A percentile compares a stretch with the other conserved stretches of the same genome.
phyloP scores from a whole-genome alignment of 2,329 filamentous ascomycete species.

The Fusarium tricinctum region DNA sequence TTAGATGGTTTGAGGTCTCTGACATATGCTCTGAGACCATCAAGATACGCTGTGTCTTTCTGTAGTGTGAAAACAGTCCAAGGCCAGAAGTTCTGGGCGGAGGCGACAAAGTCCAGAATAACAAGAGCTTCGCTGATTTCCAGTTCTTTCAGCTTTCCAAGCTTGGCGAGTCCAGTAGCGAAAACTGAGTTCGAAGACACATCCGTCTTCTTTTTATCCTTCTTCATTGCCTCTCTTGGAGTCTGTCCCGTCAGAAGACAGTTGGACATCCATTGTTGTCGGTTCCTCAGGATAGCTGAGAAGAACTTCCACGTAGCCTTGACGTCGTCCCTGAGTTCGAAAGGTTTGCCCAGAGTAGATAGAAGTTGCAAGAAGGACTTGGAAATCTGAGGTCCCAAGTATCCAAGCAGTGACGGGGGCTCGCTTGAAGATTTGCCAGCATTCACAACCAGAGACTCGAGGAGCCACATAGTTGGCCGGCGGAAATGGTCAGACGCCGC shows the following conservation, averaged over 20 bases:
- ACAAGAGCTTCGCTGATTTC: slow-evolving; percentile 76
- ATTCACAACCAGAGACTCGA: slow-evolving; percentile 80
- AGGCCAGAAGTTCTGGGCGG: slow-evolving; percentile 94
- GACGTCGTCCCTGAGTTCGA: slow-evolving; percentile 74
- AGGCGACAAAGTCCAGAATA: slow-evolving; percentile 87
- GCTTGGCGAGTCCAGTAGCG: slow-evolving; percentile 76
- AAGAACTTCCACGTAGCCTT: slow-evolving; percentile 86
- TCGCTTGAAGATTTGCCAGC: slow-evolving; percentile 77
- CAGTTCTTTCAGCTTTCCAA: slow-evolving; percentile 75
- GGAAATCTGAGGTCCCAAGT: slow-evolving; percentile 84
- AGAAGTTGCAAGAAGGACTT: slow-evolving; percentile 87
- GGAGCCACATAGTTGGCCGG: slow-evolving; percentile 74
- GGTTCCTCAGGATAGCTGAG: slow-evolving; percentile 85
- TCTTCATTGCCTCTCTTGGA: slow-evolving; percentile 79
- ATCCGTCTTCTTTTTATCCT: slow-evolving; percentile 65
- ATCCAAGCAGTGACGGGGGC: slow-evolving; percentile 92
- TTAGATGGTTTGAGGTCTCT: slow-evolving; percentile 67
- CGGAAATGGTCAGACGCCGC: slow-evolving; percentile 77
- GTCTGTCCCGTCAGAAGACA: slow-evolving; percentile 91
- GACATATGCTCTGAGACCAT: slow-evolving; percentile 78
- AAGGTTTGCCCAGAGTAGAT: slow-evolving; percentile 81
- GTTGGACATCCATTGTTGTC: slow-evolving; percentile 96
- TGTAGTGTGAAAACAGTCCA: slow-evolving; percentile 89
- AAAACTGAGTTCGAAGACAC: slow-evolving; percentile 75
- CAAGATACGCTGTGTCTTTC: slow-evolving; percentile 80